These are phyloP conservation scores for Populus tomentosa DNA, from an alignment of 441 rosid genomes.

Conservation along the genomic window DNA sequence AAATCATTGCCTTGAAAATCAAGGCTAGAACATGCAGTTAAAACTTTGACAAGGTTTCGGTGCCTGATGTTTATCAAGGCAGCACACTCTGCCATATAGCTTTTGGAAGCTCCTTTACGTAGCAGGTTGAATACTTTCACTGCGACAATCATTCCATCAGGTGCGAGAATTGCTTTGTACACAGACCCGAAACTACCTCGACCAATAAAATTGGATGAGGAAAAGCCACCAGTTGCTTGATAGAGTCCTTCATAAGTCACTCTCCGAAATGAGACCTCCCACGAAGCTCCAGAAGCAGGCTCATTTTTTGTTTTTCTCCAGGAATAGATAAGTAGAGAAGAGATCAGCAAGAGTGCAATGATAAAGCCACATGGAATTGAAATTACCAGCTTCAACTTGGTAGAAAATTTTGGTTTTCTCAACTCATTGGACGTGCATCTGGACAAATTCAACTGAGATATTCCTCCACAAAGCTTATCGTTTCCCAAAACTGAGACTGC, in stretches of 20 bases:
- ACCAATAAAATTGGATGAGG: slow-evolving; percentile 10
- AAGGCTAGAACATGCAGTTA: neutral
- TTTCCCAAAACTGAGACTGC: neutral
- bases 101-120: slow-evolving; percentile 7
- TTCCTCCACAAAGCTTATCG: neutral
- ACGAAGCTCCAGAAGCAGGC: neutral
- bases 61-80: slow-evolving; percentile 5
- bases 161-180: slow-evolving; percentile 1
- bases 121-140: slow-evolving; percentile 17
- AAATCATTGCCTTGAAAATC: neutral
- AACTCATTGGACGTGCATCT: neutral
- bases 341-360: neutral
- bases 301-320: neutral
- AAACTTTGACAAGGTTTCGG: neutral
- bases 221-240: slow-evolving; percentile 12
- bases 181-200: slow-evolving; percentile 12
- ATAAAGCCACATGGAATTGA: neutral
- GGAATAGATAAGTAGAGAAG: neutral
- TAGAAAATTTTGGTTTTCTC: neutral
- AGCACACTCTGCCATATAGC: slow-evolving; percentile 12
- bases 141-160: slow-evolving; percentile 3
- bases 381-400: neutral
- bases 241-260: slow-evolving; percentile 23
- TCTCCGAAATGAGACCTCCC: neutral
- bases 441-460: neutral